Conservation (phyloP, 805 yeast genomes). For the Candida coleopterorum region DNA sequence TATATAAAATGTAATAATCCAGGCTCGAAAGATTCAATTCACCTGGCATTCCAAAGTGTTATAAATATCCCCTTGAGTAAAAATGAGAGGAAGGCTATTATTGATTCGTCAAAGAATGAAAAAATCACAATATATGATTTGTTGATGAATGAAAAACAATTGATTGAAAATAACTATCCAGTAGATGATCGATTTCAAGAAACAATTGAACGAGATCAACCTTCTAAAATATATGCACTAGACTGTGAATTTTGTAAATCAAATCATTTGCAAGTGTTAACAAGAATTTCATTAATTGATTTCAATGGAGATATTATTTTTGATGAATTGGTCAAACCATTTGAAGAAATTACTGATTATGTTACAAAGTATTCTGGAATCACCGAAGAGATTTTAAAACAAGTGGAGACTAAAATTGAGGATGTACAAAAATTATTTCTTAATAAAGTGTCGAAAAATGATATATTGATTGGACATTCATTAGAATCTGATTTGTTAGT, state of each 20-base stretch:
- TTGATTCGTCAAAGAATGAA: conserved; percentile 26
- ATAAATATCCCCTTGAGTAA: conserved; percentile 53
- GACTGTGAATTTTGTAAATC: conserved; percentile 94
- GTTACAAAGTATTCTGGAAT: conserved; percentile 84
- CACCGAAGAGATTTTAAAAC: conserved; percentile 58
- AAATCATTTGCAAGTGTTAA: conserved; percentile 56
- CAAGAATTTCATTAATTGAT: conserved; percentile 74
- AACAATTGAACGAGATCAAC: conserved; percentile 12
- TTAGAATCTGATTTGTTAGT: conserved; percentile 77
- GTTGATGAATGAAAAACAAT: conserved; percentile 43
- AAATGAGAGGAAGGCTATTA: conserved; percentile 45
- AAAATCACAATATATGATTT: conserved; percentile 49
- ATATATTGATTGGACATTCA: conserved; percentile 84
- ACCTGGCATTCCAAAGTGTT: conserved; percentile 52
- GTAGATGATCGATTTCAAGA: conserved; percentile 18
- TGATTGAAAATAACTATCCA: conserved; percentile 54
- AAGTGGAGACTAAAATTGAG: conserved; percentile 56
- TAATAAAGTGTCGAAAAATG: conserved; percentile 46
- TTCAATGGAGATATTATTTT: conserved; percentile 54
- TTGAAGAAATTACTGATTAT: conserved; percentile 69
- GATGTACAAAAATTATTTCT: conserved; percentile 65
- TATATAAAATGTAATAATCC: conserved; percentile 56
- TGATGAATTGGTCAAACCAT: conserved; percentile 78
- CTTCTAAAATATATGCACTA: conserved; percentile 67
- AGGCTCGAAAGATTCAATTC: conserved; percentile 56